Evolutionary conservation across 768 basidiomycete genomes (phyloP), one percentile per base, ranked within the genome.

Genomic region (Xanthoconium purpureum): DNA sequence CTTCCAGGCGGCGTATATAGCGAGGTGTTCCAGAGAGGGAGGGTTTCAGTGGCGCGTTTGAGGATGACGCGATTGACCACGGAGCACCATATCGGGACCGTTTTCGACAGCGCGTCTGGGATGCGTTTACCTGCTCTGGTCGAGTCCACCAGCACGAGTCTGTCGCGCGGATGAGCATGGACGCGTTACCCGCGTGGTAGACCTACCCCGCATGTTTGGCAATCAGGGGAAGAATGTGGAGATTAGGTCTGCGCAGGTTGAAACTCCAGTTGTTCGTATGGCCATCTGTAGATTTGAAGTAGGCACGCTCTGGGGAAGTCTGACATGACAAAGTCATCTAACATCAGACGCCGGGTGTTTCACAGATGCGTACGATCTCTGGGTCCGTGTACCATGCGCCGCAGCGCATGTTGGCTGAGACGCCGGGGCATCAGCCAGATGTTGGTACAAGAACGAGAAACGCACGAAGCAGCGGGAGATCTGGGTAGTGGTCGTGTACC

Each of bases 371-470:
- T 66, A 85, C 85, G 54, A 85, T 79, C 8, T 63, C 56, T 18
- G 93, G 90, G 63, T 93, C 80, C 7, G 87, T 84, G 69, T 97
- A 98, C 95, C 95, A 98, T 8, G 88, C 88, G 5, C 96, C 96
- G 64, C 94, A 97, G 24, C 96, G 83, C 65, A 94, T 80, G 69
- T 98, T 98, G 4, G 96, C 93, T 90, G 66, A 36, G 36, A 24
- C 5, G 11, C 13, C 6, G 7, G 24, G n/a, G 15, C 6, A n/a
- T 55, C 29, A 52, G 48, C 33, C 10, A 12, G 15, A n/a, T 15
- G 37, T 11, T 2, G 44, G 37, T n/a, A 33, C 35, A 11, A 18
- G n/a, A 10, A 13, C 0, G 1, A 40, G 8, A 30, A 54, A 81
- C 75, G 29, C 53, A 81, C 88, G 84, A 13, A 89, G 63, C 10